Conservation (phyloP, 177 flowering plant genomes). For the Vitis hybrid region DNA sequence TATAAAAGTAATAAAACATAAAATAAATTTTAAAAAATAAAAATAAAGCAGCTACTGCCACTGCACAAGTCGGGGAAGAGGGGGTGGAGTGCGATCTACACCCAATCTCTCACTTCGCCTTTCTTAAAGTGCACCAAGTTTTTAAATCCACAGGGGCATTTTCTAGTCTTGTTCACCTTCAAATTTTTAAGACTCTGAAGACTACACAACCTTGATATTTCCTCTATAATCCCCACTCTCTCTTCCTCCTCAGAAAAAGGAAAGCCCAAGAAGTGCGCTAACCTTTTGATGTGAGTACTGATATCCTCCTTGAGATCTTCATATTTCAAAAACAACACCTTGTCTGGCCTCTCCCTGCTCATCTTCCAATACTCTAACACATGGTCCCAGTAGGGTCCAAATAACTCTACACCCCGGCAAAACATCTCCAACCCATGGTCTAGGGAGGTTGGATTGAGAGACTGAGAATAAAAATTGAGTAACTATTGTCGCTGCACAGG, state of each 20-base stretch:
- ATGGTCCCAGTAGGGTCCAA: constrained; percentile 18
- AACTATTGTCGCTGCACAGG: too few relatives aligned
- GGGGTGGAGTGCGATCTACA: background rate
- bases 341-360: constrained; percentile 9
- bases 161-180: constrained; percentile 20
- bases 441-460: background rate
- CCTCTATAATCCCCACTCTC: constrained; percentile 16
- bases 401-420: background rate
- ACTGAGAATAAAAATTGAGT: too few relatives aligned
- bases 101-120: constrained; percentile 39
- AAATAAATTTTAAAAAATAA: too few relatives aligned
- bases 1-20: too few relatives aligned
- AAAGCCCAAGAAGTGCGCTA: constrained; percentile 19
- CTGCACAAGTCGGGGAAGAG: too few relatives aligned
- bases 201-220: constrained; percentile 24
- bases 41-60: too few relatives aligned
- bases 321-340: constrained; percentile 17
- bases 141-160: background rate
- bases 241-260: constrained; percentile 23
- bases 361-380: constrained; percentile 6
- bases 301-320: constrained; percentile 23
- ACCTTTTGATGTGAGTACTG: background rate
- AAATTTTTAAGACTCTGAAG: constrained; percentile 20
- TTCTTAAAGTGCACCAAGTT: constrained; percentile 31
- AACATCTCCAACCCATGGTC: constrained; percentile 14